Evolutionary conservation across 208 protist species (phyloP), one percentile per base, ranked within the genome.

Genomic region (Naegleria fowleri): DNA sequence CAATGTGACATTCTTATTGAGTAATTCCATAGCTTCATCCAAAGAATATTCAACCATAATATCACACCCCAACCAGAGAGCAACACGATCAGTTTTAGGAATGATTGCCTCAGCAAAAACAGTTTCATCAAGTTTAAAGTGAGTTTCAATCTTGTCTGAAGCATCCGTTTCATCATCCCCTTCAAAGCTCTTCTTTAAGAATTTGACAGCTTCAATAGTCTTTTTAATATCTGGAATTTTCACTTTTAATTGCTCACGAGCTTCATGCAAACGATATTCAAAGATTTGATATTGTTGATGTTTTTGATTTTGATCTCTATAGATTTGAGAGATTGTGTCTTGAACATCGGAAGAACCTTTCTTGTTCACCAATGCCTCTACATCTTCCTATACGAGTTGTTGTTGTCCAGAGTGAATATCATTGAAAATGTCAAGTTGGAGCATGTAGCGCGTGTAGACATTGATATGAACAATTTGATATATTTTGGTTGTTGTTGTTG

Each of bases 41-140:
- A 94, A 94, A 16, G 94, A 91, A 87, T 95, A 96, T 89, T 96
- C 95, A 83, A 96, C 92, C 95, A 96, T 96, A 0, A 95, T 91
- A 91, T 96, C 96, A 6, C 92, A 94, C 85, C 94, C 94, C n/a
- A 95, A 76, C 93, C 92, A 95, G 39, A 96, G 95, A n/a, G 83
- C 83, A 75, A 91, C 89, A 36, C 19, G 19, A 40, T 83, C 89
- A 39, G 19, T 87, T 41, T 83, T 91, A 9, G 67, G 41, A 9
- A 93, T 33, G 9, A n/a, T 48, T 19, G 92, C 91, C 33, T 92
- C 38, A 59, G 40, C 91, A 41, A 86, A 92, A 15, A 93, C n/a
- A 33, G 39, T 59, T 48, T 92, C 92, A 9, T 88, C 33, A 7
- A 93, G 15, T n/a, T 91, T 58, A 67, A 92, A 93, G 38, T 91